Evolutionary conservation across 106 monocot genomes (phyloP), one percentile per base, ranked within the genome.

Genomic region (Apostasia ramifera): DNA sequence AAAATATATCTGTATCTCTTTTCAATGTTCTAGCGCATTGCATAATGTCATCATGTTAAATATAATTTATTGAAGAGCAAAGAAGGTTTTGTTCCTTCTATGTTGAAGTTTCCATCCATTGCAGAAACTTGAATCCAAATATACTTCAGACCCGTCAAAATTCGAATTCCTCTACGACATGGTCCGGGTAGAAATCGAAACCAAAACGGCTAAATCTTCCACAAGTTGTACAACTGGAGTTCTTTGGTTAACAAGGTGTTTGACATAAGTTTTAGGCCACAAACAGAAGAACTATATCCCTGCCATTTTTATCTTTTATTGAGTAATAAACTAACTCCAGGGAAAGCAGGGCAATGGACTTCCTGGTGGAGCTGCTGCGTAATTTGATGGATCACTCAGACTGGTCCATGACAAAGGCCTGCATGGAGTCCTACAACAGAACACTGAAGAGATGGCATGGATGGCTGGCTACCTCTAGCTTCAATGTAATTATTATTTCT

Each of bases 141-240:
- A 64, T 44, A n/a, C 0, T 43, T 73, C 72, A 8, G 63, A 73
- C 26, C 52, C 63, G 1, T 48, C 37, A 3, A 73, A 53, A 53
- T 73, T 73, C 73, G 63, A 73, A 37, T 73, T 73, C 61, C 47
- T 73, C 61, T 54, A 73, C 73, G 63, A 53, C 40, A 54, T 73
- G 9, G 63, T 64, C 52, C 63, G 61, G 5, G 72, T 52, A 26
- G 63, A 73, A 63, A 53, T 73, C 3, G 63, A 63, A 44, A 55
- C 13, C 4, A 73, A 53, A 64, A 53, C 54, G 1, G 73, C 73
- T 1, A 73, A 64, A 64, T 64, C 73, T 64, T 73, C 52, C 26
- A 63, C 73, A 64, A 73, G 73, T 63, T 73, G 73, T 42, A 54
- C 73, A 8, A 73, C 42, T 52, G 73, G 63, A 12, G 53, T 73